Evolutionary conservation across 257 asterid genomes (phyloP).

Genomic region (Ocimum tenuiflorum): DNA sequence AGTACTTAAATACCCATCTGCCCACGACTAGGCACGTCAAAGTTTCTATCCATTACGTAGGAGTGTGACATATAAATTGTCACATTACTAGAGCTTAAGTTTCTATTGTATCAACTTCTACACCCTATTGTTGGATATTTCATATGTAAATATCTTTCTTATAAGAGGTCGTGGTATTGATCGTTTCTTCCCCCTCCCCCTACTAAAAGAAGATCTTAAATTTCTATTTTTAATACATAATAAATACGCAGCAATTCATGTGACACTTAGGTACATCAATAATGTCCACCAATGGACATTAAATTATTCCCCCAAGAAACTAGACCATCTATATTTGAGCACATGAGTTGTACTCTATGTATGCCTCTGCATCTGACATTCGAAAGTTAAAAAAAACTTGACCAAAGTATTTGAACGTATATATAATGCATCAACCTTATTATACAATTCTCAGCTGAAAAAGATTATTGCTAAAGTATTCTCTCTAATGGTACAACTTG

Average conservation of each 20-base stretch:
- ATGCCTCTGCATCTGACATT: constrained; percentile 4
- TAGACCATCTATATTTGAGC: background rate
- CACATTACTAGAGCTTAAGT: background rate
- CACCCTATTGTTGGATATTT: too few relatives aligned
- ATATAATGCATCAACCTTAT: constrained; percentile 4
- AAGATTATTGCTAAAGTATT: constrained; percentile 3
- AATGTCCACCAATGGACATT: background rate
- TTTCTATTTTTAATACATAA: background rate
- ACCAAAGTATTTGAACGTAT: background rate
- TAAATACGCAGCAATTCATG: background rate
- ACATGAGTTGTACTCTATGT: constrained; percentile 15
- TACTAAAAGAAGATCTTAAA: too few relatives aligned
- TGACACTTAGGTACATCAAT: background rate
- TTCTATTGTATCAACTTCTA: too few relatives aligned
- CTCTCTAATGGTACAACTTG: constrained; percentile 24
- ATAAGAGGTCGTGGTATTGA: too few relatives aligned
- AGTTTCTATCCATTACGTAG: background rate
- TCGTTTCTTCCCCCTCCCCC: too few relatives aligned
- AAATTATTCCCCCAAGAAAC: background rate
- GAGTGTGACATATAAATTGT: background rate
- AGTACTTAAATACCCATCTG: background rate
- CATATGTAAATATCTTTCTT: too few relatives aligned
- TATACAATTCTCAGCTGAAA: background rate
- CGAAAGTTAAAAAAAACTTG: background rate
- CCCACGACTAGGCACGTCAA: background rate